Percentiles rank a stretch among this genome's conserved stretches.
These are phyloP conservation scores for Cicer chorassanicum DNA, from an alignment of 306 rosid genomes.

Conservation along the genomic window DNA sequence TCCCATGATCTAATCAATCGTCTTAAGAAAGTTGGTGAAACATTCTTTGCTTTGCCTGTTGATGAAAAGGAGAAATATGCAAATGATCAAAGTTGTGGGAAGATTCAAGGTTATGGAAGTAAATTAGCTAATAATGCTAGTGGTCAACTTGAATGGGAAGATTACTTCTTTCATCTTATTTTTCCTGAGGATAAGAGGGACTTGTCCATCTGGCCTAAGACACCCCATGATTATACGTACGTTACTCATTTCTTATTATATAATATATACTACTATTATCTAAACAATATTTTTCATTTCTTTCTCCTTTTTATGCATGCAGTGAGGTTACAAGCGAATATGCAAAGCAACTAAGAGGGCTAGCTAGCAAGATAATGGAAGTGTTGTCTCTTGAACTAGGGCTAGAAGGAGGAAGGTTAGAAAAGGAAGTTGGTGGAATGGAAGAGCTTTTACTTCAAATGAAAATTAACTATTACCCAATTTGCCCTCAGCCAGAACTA, in stretches of 20 bases:
- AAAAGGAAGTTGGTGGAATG: conserved; percentile 79
- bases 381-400: conserved; percentile 69
- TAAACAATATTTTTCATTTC: too few species aligned
- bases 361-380: conserved; percentile 61
- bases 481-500: conserved; percentile 85
- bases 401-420: conserved; percentile 72
- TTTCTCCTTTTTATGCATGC: too few species aligned
- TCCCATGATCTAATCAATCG: conserved; percentile 55
- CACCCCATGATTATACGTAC: conserved; percentile 65
- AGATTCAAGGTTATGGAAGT: conserved; percentile 91
- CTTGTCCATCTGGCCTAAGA: conserved; percentile 74
- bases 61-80: conserved; percentile 84
- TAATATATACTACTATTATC: too few species aligned
- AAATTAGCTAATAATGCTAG: conserved; percentile 77
- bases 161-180: conserved; percentile 76
- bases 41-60: conserved; percentile 58
- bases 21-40: conserved; percentile 59
- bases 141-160: conserved; percentile 89
- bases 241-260: conserved; percentile 39
- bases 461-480: conserved; percentile 88
- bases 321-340: conserved; percentile 77
- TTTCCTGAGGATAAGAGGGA: conserved; percentile 73
- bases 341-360: conserved; percentile 60
- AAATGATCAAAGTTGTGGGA: conserved; percentile 62
- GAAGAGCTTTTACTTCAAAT: conserved; percentile 80